Evolutionary conservation across 352 stramenopile species (phyloP).

Genomic region (Pythium biforme): DNA sequence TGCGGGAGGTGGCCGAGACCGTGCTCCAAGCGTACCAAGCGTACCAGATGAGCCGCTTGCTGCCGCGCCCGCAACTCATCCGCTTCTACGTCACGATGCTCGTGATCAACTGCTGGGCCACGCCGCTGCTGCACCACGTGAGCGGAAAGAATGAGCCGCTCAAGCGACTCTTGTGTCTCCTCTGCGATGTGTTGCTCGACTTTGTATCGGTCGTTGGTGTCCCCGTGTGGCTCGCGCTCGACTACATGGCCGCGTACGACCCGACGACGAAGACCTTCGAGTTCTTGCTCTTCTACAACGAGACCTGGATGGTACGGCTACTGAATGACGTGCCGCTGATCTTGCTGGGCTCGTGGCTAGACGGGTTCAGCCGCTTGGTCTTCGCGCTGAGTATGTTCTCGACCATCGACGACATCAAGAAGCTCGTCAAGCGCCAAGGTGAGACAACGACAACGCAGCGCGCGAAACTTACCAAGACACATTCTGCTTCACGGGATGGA

Average conservation of each 20-base stretch:
- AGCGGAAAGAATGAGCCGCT: background rate
- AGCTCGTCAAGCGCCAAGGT: constrained; percentile 8
- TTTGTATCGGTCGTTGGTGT: constrained; percentile 12
- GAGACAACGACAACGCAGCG: background rate
- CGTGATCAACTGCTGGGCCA: constrained; percentile 22
- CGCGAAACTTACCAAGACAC: background rate
- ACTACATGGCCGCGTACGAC: constrained; percentile 10
- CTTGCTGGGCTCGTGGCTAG: constrained; percentile 4
- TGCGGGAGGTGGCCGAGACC: constrained; percentile 9
- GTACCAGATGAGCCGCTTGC: constrained; percentile 14
- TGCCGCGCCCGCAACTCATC: constrained; percentile 12
- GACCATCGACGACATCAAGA: constrained; percentile 23
- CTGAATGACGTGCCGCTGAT: constrained; percentile 17
- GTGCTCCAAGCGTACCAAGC: constrained; percentile 18
- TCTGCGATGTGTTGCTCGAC: constrained; percentile 17
- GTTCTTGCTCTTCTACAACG: constrained; percentile 12
- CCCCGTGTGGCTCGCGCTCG: background rate
- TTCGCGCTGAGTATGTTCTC: constrained; percentile 20
- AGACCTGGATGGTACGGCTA: constrained; percentile 9
- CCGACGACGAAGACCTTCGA: constrained; percentile 2
- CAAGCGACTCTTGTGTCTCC: constrained; percentile 5
- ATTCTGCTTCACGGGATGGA: background rate
- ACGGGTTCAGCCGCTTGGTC: constrained; percentile 17
- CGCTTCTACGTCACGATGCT: constrained; percentile 15
- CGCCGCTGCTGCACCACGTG: constrained; percentile 7